These are phyloP conservation scores for Ophiostoma sp. DNA, from an alignment of 2,329 filamentous ascomycete genomes.

Conservation along the genomic window DNA sequence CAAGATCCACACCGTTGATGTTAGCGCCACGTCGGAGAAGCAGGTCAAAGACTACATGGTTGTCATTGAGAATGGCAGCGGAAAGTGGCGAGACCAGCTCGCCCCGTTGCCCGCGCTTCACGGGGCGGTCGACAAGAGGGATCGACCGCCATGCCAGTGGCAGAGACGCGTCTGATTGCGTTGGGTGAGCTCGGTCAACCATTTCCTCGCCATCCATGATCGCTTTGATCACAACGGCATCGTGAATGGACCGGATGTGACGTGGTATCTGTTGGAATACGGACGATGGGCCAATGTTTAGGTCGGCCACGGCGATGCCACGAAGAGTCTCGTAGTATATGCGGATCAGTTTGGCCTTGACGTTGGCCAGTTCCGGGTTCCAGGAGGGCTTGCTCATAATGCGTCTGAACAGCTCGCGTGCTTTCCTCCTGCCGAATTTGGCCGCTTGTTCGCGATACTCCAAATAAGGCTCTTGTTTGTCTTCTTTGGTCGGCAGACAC, in stretches of 20 bases:
- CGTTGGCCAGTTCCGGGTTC: not conserved
- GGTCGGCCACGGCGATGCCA: not conserved
- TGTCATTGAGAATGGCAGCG: not conserved
- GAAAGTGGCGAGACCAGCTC: constrained; percentile 17
- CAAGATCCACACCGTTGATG: constrained; percentile 13
- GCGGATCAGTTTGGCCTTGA: not conserved
- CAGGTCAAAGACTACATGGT: not conserved
- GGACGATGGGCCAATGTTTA: not conserved
- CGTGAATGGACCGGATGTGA: not conserved
- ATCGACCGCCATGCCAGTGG: not conserved
- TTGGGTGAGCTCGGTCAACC: not conserved
- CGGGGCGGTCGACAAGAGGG: constrained; percentile 13
- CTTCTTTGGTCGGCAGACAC: no score
- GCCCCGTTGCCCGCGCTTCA: not conserved
- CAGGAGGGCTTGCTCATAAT: not conserved
- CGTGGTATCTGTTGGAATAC: not conserved
- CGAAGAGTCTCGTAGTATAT: not conserved
- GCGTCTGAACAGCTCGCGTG: not conserved
- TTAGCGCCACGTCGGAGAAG: not conserved
- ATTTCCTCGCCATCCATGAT: not conserved
- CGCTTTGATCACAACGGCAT: not conserved
- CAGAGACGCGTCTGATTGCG: not conserved
- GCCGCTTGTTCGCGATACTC: not conserved
- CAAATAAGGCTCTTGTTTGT: no score
- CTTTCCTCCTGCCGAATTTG: not conserved